phyloP scores from a whole-genome alignment of 106 monocot genomes.

The Dactylorhiza incarnata region DNA sequence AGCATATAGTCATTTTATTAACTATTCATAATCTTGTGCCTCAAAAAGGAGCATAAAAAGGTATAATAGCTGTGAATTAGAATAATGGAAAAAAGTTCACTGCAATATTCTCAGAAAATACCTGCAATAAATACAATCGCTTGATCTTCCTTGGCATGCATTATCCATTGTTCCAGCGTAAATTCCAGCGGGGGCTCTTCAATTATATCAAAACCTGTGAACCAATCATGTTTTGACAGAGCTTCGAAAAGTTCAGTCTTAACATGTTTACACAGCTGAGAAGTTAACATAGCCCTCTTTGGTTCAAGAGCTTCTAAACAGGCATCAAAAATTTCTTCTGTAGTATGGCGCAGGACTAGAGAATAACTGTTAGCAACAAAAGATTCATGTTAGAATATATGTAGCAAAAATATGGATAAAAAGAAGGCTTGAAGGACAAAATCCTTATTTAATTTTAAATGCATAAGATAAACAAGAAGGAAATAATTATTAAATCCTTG shows the following conservation, averaged over 20 bases:
- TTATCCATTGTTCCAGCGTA: slow-evolving; percentile 69
- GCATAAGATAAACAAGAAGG: not conserved
- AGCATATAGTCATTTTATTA: not conserved
- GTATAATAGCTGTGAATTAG: not conserved
- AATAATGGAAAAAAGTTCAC: not conserved
- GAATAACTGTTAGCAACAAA: slow-evolving; percentile 64
- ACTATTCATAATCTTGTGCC: not conserved
- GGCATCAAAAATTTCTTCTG: slow-evolving; percentile 79
- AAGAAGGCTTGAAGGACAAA: not conserved
- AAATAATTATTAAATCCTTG: not conserved
- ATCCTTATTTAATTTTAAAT: not conserved
- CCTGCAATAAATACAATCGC: slow-evolving; percentile 93
- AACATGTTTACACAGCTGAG: slow-evolving; percentile 41
- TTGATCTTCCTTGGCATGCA: slow-evolving; percentile 50
- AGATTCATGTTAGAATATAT: slow-evolving; percentile 5
- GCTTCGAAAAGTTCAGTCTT: slow-evolving; percentile 51
- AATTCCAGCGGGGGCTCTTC: slow-evolving; percentile 53
- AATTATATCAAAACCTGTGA: slow-evolving; percentile 69
- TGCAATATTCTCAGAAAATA: slow-evolving; percentile 12
- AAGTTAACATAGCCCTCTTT: slow-evolving; percentile 45
- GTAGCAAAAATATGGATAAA: not conserved
- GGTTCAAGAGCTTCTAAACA: slow-evolving; percentile 75
- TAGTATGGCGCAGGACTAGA: slow-evolving; percentile 84
- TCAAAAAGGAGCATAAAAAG: not conserved
- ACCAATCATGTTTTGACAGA: slow-evolving; percentile 56